Percentiles rank a stretch among this genome's conserved stretches.
These are phyloP conservation scores for Lactuca saligna DNA, from an alignment of 129 eudicot genomes.

Conservation along the genomic window DNA sequence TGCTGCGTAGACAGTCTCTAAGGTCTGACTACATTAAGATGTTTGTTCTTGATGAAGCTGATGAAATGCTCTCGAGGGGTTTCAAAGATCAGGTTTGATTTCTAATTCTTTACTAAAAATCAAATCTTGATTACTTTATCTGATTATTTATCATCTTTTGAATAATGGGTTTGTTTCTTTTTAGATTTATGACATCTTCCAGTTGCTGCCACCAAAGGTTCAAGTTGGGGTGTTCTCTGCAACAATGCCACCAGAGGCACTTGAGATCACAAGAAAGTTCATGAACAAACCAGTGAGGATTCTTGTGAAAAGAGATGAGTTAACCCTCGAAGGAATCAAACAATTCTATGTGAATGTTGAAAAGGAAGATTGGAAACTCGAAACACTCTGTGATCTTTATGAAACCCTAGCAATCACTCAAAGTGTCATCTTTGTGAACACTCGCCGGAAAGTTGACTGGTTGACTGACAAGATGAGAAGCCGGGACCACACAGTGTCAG, in stretches of 20 bases:
- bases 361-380: constrained; percentile 67
- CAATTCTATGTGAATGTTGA: constrained; percentile 61
- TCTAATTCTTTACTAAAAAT: neutral
- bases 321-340: constrained; percentile 60
- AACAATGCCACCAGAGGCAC: constrained; percentile 67
- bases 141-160: no score
- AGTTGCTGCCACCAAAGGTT: constrained; percentile 46
- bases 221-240: constrained; percentile 67
- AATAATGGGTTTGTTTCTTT: neutral
- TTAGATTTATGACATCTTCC: constrained; percentile 61
- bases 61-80: constrained; percentile 71
- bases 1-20: constrained; percentile 59
- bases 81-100: constrained; percentile 58
- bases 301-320: constrained; percentile 57
- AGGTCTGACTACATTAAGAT: constrained; percentile 58
- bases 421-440: constrained; percentile 75
- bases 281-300: constrained; percentile 68
- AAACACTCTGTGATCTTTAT: constrained; percentile 59
- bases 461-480: constrained; percentile 65
- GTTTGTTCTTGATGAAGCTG: constrained; percentile 75
- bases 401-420: constrained; percentile 65
- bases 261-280: constrained; percentile 61
- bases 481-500: constrained; percentile 71
- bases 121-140: neutral
- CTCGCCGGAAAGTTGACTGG: constrained; percentile 71